A percentile compares a stretch with the other conserved stretches of the same genome.
Conservation (phyloP, 495 filamentous ascomycete species). For the Lichenothelia convexa region DNA sequence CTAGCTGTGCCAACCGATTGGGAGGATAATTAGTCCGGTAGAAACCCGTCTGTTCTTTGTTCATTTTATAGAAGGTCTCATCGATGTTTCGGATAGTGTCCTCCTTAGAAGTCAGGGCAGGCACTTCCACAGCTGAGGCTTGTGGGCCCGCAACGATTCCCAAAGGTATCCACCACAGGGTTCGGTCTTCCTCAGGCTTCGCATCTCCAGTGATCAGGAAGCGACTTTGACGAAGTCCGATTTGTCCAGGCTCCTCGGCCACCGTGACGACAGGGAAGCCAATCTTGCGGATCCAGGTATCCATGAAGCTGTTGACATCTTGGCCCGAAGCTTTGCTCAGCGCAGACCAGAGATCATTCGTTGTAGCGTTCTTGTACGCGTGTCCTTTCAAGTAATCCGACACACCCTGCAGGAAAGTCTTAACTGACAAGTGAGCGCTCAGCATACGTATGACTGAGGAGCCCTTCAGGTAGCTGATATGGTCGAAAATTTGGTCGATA, state of each 20-base stretch:
- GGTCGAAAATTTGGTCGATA: conserved; percentile 91
- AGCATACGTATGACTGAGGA: conserved; percentile 93
- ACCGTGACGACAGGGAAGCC: conserved; percentile 83
- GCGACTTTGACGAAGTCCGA: conserved; percentile 64
- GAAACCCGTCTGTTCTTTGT: conserved; percentile 72
- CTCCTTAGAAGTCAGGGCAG: conserved; percentile 57
- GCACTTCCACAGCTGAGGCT: conserved; percentile 31
- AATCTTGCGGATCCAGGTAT: conserved; percentile 83
- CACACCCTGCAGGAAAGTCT: conserved; percentile 78
- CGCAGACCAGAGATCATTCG: conserved; percentile 81
- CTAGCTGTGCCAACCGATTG: conserved; percentile 56
- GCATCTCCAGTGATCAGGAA: conserved; percentile 84
- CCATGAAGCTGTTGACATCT: conserved; percentile 76
- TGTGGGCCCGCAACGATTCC: conserved; percentile 45
- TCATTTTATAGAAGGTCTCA: conserved; percentile 79
- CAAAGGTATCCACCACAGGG: conserved; percentile 91
- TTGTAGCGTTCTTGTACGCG: conserved; percentile 80
- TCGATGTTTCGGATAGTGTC: conserved; percentile 56
- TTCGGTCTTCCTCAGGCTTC: conserved; percentile 65
- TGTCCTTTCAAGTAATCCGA: conserved; percentile 74
- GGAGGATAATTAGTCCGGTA: conserved; percentile 86
- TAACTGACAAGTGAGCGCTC: conserved; percentile 62
- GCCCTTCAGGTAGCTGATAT: conserved; percentile 89
- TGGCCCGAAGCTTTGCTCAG: conserved; percentile 74
- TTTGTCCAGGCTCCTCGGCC: conserved; percentile 61